Base-by-base conservation (phyloP, 208 protist genomes). In the Leishmania martiniquensis region DNA sequence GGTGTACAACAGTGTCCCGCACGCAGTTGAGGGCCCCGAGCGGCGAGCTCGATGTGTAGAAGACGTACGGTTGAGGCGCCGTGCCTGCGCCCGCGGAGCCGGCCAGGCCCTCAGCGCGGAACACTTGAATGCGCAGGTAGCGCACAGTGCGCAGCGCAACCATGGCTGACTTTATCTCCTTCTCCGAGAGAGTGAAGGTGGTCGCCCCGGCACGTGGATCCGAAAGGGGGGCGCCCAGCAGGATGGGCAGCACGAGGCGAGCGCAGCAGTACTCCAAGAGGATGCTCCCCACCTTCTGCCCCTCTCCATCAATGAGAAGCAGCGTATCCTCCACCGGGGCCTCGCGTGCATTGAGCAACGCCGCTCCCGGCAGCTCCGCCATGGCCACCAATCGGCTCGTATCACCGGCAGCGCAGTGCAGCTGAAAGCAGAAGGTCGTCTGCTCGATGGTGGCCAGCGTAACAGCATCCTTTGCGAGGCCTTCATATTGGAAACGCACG, bases 21-120 rank as follows among this genome's bases (percentile, higher is more conserved):
- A 95, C 72, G 57, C 85, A 91, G 76, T 68, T 87, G 25, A 95
- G 55, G 37, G 75, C 79, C 2, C 77, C 80, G 10, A 79, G 45
- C 29, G 88, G 82, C 1, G 82, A 85, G 4, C 85, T 62, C 13
- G 88, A 84, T 1, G 94, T 96, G 90, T 96, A 96, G 75, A 97
- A 97, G 25, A 97, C 87, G 75, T 96, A 97, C 22, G 93, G 93
- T 75, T 93, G 86, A 51, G 90, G 90, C 37, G 77, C 55, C 25
- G 57, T 72, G 59, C 42, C 42, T 0, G 60, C 45, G n/a, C 44
- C 66, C 54, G 85, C 67, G 1, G 73, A 57, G 29, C 25, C 76
- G 4, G 67, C 74, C 10, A 96, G 79, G 6, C 85, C 86, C 55
- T 87, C 49, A 15, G 86, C 87, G 5, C 77, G 66, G 79, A 96